Conservation (phyloP, 306 rosid species). For the Casuarina cunninghamiana region DNA sequence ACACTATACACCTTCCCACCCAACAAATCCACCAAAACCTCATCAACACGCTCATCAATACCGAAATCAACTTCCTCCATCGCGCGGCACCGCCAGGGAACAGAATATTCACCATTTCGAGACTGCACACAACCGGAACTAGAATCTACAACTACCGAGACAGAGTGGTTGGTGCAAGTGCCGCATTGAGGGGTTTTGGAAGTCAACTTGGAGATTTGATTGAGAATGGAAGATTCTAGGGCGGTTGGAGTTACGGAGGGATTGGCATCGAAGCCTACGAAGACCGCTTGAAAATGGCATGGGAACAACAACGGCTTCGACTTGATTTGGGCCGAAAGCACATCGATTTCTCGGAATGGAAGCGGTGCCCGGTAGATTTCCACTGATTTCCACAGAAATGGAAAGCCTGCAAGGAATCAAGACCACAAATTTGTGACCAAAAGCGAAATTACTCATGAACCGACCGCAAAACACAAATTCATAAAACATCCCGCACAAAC, state of each 20-base stretch:
- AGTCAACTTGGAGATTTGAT: constrained; percentile 45
- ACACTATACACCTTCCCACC: constrained; percentile 57
- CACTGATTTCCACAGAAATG: constrained; percentile 78
- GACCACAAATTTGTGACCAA: constrained; percentile 1
- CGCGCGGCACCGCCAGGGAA: constrained; percentile 42
- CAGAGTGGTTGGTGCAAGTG: constrained; percentile 45
- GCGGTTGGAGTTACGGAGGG: constrained; percentile 14
- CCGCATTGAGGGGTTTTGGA: constrained; percentile 49
- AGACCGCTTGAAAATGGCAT: constrained; percentile 66
- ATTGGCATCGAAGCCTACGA: constrained; percentile 59
- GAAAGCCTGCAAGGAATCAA: constrained; percentile 51
- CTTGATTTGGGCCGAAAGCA: constrained; percentile 61
- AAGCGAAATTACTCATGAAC: not conserved
- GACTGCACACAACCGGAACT: constrained; percentile 33
- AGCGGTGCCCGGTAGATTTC: constrained; percentile 90
- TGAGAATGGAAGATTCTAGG: constrained; percentile 39
- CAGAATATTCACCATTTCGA: constrained; percentile 9
- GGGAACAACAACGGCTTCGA: constrained; percentile 65
- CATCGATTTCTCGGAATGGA: constrained; percentile 70
- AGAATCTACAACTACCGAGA: constrained; percentile 48
- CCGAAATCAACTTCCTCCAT: constrained; percentile 37
- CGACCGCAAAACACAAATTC: not conserved
- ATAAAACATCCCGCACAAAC: not conserved
- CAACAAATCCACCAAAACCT: constrained; percentile 46
- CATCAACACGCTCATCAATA: constrained; percentile 59